Evolutionary conservation across 176 grass and related monocot genomes (phyloP).

Genomic region (Phoenix roebelenii): DNA sequence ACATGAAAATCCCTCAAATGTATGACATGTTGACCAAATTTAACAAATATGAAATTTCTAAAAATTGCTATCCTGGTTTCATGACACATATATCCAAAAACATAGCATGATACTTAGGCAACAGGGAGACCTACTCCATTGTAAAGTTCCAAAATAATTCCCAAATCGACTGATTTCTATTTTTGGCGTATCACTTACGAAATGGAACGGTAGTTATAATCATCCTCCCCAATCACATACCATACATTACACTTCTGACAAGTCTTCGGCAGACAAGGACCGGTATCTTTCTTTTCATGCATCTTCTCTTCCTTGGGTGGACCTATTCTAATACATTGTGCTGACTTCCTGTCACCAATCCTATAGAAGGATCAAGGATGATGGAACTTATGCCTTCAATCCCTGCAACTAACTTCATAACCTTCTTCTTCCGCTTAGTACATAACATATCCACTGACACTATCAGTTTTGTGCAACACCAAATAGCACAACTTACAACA

Average conservation of each 20-base stretch:
- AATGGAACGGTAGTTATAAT: not conserved
- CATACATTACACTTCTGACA: not conserved
- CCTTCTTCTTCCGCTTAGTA: slow-evolving; percentile 1
- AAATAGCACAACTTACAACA: not conserved
- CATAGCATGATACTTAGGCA: too few relatives aligned
- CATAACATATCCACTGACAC: not conserved
- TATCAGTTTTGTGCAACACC: not conserved
- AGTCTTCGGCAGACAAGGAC: not conserved
- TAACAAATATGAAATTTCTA: too few relatives aligned
- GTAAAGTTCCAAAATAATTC: too few relatives aligned
- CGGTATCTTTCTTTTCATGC: not conserved
- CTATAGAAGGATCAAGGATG: not conserved
- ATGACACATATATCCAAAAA: too few relatives aligned
- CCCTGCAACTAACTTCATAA: not conserved
- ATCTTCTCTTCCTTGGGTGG: not conserved
- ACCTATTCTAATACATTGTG: not conserved
- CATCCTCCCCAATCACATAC: not conserved
- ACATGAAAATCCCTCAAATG: too few relatives aligned
- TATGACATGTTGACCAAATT: too few relatives aligned
- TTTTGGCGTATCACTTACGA: not conserved
- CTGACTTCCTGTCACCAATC: not conserved
- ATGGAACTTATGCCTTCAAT: not conserved
- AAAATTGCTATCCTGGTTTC: too few relatives aligned
- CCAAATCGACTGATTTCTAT: too few relatives aligned
- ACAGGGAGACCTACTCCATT: too few relatives aligned